Evolutionary conservation across 2,329 filamentous ascomycete species (phyloP).

Genomic region (Ophioceras dolichostomum): DNA sequence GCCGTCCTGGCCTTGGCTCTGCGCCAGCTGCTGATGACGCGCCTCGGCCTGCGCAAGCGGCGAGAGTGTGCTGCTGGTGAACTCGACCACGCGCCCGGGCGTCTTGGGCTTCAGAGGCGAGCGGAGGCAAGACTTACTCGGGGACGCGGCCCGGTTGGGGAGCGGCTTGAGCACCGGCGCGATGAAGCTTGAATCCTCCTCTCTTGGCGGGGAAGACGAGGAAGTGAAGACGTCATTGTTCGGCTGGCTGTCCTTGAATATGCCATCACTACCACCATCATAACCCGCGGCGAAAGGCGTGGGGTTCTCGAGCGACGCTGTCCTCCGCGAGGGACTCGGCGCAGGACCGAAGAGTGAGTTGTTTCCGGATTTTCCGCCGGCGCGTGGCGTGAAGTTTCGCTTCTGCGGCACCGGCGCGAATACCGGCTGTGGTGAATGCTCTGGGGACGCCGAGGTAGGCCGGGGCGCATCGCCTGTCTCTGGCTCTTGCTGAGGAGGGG

Average conservation of each 20-base stretch:
- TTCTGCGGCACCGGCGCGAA: constrained; percentile 30
- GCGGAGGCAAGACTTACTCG: constrained; percentile 42
- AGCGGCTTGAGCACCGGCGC: constrained; percentile 32
- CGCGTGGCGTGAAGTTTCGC: constrained; percentile 33
- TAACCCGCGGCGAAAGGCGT: neutral
- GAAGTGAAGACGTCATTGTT: too few relatives aligned
- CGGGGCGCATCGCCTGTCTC: neutral
- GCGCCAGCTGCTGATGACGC: constrained; percentile 1
- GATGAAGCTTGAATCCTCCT: constrained; percentile 19
- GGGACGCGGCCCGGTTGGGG: constrained; percentile 39
- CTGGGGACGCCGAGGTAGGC: neutral
- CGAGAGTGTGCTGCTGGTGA: constrained; percentile 37
- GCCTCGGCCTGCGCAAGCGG: constrained; percentile 27
- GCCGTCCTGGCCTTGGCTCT: neutral
- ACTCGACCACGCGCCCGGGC: constrained; percentile 45
- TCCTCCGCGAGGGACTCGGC: constrained; percentile 11
- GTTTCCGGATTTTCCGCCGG: constrained; percentile 14
- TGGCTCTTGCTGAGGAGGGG: neutral
- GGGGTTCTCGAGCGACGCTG: neutral
- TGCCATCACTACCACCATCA: too few relatives aligned
- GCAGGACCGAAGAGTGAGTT: constrained; percentile 27
- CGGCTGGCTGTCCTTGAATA: neutral
- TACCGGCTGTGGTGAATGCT: constrained; percentile 3
- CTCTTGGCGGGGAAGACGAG: constrained; percentile 1
- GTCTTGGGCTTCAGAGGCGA: constrained; percentile 46